Percentiles rank a stretch among this genome's conserved stretches.
Conservation (phyloP, 2,329 filamentous ascomycete species). For the Zalaria obscura region DNA sequence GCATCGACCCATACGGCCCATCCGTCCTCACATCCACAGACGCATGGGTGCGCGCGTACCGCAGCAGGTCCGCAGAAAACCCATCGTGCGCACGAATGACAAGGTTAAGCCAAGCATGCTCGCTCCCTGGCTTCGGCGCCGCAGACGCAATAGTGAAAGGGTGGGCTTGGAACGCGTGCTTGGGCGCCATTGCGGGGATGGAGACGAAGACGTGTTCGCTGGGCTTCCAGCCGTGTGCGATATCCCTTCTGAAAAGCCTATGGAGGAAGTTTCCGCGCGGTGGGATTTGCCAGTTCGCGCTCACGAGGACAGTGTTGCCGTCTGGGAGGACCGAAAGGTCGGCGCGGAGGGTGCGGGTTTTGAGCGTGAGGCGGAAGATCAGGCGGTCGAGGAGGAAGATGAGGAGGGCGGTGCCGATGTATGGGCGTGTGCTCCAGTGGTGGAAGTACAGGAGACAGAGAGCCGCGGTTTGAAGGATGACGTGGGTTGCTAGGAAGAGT, state of each 20-base stretch:
- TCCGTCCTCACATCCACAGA: slow-evolving; percentile 40
- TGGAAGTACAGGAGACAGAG: slow-evolving; percentile 47
- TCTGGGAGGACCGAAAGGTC: slow-evolving; percentile 41
- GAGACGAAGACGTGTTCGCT: slow-evolving; percentile 52
- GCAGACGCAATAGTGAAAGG: slow-evolving; percentile 54
- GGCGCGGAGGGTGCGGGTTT: slow-evolving; percentile 33
- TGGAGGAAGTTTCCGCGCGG: background rate
- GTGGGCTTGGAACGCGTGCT: slow-evolving; percentile 45
- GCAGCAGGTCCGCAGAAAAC: slow-evolving; percentile 43
- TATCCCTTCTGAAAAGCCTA: slow-evolving; percentile 10
- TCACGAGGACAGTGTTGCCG: slow-evolving; percentile 38
- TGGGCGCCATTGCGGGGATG: slow-evolving; percentile 38
- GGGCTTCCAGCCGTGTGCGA: slow-evolving; percentile 41
- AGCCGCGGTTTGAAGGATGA: slow-evolving; percentile 41
- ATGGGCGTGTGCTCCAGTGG: slow-evolving; percentile 37
- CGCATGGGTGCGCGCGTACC: slow-evolving; percentile 31
- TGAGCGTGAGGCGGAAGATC: slow-evolving; percentile 41
- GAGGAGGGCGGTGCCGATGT: slow-evolving; percentile 36
- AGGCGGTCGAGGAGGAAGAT: slow-evolving; percentile 47
- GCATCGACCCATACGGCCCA: slow-evolving; percentile 48
- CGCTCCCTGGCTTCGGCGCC: slow-evolving; percentile 27
- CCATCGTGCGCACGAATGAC: slow-evolving; percentile 46
- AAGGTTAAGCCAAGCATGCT: slow-evolving; percentile 39
- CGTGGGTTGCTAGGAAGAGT: slow-evolving; percentile 44
- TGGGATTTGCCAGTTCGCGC: slow-evolving; percentile 27